Conservation (phyloP, 192 early-diverging fungal genomes). For the Coemansia sp. region DNA sequence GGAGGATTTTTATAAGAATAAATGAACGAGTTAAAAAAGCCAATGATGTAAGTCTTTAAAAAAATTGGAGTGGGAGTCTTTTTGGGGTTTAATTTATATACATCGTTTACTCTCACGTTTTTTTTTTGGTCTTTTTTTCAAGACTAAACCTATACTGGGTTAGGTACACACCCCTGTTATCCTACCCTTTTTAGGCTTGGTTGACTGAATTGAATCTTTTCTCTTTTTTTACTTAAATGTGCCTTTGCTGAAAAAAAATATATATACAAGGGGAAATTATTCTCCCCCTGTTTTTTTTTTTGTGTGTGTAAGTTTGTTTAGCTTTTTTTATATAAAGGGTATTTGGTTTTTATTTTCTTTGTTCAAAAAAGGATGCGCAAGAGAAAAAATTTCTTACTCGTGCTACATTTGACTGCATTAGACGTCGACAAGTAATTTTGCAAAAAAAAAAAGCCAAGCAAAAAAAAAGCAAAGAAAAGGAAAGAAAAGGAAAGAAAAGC, state of each 20-base stretch:
- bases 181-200: background rate
- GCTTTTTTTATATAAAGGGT: background rate
- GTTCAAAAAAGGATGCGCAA: too few species aligned
- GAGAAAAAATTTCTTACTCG: background rate
- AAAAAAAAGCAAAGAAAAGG: background rate
- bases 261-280: background rate
- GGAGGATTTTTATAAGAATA: background rate
- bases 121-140: background rate
- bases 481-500: background rate
- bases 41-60: background rate
- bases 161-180: slow-evolving; percentile 3
- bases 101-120: background rate
- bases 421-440: background rate
- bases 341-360: too few species aligned
- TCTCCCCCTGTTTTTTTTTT: background rate
- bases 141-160: too few species aligned
- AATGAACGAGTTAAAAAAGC: background rate
- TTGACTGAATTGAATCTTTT: background rate
- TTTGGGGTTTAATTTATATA: background rate
- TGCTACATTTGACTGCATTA: background rate
- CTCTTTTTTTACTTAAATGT: background rate
- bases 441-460: background rate
- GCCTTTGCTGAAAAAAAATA: too few species aligned
- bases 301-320: background rate
- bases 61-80: background rate